Conservation (phyloP, 2,329 filamentous ascomycete genomes). For the Pseudogymnoascus sp. region DNA sequence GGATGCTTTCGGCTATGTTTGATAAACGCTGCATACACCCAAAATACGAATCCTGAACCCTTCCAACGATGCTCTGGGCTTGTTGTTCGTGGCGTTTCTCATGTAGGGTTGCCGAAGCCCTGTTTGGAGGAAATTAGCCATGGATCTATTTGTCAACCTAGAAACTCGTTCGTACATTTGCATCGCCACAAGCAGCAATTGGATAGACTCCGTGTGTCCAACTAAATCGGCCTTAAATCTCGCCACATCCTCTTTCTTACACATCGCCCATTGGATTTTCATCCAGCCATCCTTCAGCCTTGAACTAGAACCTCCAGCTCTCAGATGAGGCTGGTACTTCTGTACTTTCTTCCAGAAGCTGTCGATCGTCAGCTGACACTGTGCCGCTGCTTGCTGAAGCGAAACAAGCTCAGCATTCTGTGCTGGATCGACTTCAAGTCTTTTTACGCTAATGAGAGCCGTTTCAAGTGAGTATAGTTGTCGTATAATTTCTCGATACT, state of each 20-base stretch:
- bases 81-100: constrained; percentile 15
- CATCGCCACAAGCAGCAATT: constrained; percentile 26
- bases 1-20: not conserved
- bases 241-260: constrained; percentile 26
- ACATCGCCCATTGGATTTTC: constrained; percentile 28
- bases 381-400: constrained; percentile 22
- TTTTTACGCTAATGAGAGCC: constrained; percentile 26
- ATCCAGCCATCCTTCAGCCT: constrained; percentile 23
- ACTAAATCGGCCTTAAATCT: constrained; percentile 26
- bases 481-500: constrained; percentile 16
- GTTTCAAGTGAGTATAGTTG: constrained; percentile 24
- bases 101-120: constrained; percentile 7
- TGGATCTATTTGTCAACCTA: not conserved
- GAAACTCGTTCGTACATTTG: constrained; percentile 20
- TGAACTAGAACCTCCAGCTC: constrained; percentile 7
- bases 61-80: constrained; percentile 10
- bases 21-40: constrained; percentile 10
- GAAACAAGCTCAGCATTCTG: constrained; percentile 22
- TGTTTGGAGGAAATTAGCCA: not conserved
- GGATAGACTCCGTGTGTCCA: constrained; percentile 26
- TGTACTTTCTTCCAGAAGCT: constrained; percentile 26
- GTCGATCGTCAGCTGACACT: constrained; percentile 28
- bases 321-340: constrained; percentile 27
- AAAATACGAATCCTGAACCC: constrained; percentile 10
- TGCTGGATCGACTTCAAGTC: constrained; percentile 23